These are phyloP conservation scores for Dioscorea zingiberensis DNA, from an alignment of 106 monocot species.

Conservation along the genomic window DNA sequence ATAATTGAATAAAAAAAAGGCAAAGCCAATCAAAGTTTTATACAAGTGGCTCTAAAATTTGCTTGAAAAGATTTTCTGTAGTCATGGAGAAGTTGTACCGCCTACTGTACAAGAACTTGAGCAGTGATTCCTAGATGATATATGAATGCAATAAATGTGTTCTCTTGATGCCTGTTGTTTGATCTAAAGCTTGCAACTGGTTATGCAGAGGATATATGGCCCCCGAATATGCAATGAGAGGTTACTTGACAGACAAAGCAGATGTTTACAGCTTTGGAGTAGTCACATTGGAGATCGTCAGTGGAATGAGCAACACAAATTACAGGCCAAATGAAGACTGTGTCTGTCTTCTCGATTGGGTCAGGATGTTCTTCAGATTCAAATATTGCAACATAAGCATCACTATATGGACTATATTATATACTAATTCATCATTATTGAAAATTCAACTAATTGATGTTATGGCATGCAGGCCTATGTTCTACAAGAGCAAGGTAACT, in stretches of 20 bases:
- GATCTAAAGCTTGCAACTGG: not conserved
- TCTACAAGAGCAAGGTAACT: slow-evolving; percentile 21
- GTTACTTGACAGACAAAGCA: slow-evolving; percentile 56
- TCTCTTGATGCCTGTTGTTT: too few relatives aligned
- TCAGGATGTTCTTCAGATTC: slow-evolving; percentile 2
- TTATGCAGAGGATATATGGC: slow-evolving; percentile 60
- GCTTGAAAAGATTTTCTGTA: too few relatives aligned
- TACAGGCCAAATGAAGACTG: slow-evolving; percentile 39
- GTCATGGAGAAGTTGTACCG: too few relatives aligned
- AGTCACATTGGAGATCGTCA: slow-evolving; percentile 47
- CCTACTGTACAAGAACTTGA: too few relatives aligned
- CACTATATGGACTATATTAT: not conserved
- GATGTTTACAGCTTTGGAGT: slow-evolving; percentile 76
- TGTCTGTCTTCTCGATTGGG: slow-evolving; percentile 57
- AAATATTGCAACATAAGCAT: not conserved
- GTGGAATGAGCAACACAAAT: slow-evolving; percentile 47
- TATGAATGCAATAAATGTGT: too few relatives aligned
- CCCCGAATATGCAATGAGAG: slow-evolving; percentile 66
- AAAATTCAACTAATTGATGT: not conserved
- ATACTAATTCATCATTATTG: not conserved
- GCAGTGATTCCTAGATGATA: too few relatives aligned
- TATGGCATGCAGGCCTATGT: slow-evolving; percentile 17
- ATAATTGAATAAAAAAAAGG: too few relatives aligned
- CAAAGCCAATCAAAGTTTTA: too few relatives aligned
- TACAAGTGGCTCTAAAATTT: too few relatives aligned